Evolutionary conservation across 2,329 filamentous ascomycete genomes (phyloP).

Genomic region (Pestalotiopsis sp.): DNA sequence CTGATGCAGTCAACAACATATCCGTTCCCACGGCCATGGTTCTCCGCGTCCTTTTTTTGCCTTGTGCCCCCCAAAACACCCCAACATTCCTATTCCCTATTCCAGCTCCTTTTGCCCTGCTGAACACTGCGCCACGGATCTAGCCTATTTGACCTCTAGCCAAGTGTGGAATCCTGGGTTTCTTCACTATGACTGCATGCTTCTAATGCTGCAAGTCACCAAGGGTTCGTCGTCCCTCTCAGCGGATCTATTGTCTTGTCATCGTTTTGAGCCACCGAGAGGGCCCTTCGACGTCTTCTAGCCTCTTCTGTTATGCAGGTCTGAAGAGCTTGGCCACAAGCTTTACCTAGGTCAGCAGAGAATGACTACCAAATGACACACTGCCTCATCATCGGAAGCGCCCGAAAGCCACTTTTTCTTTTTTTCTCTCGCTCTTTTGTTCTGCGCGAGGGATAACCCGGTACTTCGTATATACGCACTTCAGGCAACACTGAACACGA

Average conservation of each 20-base stretch:
- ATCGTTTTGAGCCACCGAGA: too few relatives aligned
- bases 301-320: background rate
- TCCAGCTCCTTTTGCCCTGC: background rate
- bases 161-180: background rate
- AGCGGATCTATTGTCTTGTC: background rate
- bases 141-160: background rate
- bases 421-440: background rate
- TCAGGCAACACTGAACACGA: background rate
- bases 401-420: background rate
- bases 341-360: background rate
- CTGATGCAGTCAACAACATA: background rate
- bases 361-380: background rate
- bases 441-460: background rate
- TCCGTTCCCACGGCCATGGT: slow-evolving; percentile 8
- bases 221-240: background rate
- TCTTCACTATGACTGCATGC: background rate
- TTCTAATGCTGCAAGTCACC: background rate
- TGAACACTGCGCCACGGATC: slow-evolving; percentile 4
- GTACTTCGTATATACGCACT: background rate
- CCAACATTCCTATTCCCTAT: background rate
- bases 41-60: slow-evolving; percentile 1
- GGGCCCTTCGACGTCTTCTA: background rate
- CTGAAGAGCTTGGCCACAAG: background rate
- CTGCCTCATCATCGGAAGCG: background rate
- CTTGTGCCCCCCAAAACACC: background rate